These are phyloP conservation scores for Pelargonium fulgidum DNA, from an alignment of 441 rosid genomes.

Conservation along the genomic window DNA sequence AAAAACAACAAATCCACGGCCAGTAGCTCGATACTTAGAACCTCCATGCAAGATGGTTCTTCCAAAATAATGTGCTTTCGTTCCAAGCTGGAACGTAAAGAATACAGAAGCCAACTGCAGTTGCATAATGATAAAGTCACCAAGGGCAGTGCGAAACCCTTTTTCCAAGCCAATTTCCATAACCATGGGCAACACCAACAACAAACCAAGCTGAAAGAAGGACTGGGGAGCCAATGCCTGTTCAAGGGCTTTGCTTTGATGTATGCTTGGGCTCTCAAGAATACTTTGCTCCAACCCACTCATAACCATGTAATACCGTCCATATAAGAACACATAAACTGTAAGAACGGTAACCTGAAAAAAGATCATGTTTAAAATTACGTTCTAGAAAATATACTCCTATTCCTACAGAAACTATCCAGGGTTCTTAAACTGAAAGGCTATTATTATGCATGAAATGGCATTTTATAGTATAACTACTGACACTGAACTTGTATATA, in stretches of 20 bases:
- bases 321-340: conserved; percentile 87
- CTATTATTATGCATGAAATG: no score
- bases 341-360: conserved; percentile 75
- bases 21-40: conserved; percentile 76
- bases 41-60: conserved; percentile 93
- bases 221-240: conserved; percentile 80
- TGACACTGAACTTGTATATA: no score
- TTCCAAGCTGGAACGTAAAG: conserved; percentile 97
- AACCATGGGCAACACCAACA: conserved; percentile 84
- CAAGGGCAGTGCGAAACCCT: conserved; percentile 84
- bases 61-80: conserved; percentile 84
- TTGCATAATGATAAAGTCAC: conserved; percentile 87
- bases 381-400: no score
- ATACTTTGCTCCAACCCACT: conserved; percentile 78
- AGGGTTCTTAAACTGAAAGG: no score
- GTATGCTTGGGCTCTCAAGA: conserved; percentile 46
- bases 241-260: conserved; percentile 69
- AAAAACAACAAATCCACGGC: conserved; percentile 84
- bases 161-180: conserved; percentile 94
- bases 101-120: conserved; percentile 90
- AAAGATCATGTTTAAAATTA: not conserved
- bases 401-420: no score
- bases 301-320: conserved; percentile 89
- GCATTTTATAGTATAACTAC: no score
- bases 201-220: conserved; percentile 72